A percentile compares a stretch with the other conserved stretches of the same genome.
These are phyloP conservation scores for Chondrus crispus DNA, from an alignment of 23 red algal species.

Conservation along the genomic window DNA sequence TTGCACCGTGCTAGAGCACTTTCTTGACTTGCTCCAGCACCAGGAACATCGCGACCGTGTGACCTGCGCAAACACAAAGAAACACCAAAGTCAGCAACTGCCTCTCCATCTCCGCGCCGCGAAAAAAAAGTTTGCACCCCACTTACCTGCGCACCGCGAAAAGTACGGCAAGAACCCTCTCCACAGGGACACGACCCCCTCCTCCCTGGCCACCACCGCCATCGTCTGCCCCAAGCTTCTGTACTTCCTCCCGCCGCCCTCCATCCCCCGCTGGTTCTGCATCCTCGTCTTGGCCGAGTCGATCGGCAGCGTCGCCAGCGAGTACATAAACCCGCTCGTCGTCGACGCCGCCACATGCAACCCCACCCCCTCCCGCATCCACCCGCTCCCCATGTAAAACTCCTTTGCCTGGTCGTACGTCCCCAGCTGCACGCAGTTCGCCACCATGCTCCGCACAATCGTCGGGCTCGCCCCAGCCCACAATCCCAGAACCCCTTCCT, in stretches of 20 bases:
- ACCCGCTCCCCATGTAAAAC: conserved; percentile 33
- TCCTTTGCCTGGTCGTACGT: conserved; percentile 94
- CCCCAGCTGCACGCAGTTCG: conserved; percentile 85
- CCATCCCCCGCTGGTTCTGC: conserved; percentile 61
- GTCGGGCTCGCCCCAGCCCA: conserved; percentile 89
- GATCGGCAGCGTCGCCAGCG: conserved; percentile 77
- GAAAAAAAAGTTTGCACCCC: neutral
- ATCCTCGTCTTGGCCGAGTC: conserved; percentile 91
- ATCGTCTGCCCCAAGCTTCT: conserved; percentile 71
- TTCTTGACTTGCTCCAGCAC: conserved; percentile 89
- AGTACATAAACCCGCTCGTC: conserved; percentile 80
- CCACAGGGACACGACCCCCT: conserved; percentile 74
- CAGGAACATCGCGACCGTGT: conserved; percentile 89
- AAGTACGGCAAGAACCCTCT: conserved; percentile 88
- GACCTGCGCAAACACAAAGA: neutral
- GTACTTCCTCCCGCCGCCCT: conserved; percentile 9
- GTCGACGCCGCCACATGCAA: conserved; percentile 73
- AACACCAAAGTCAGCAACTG: neutral
- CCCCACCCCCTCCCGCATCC: conserved; percentile 55
- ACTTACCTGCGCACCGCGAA: conserved; percentile 54
- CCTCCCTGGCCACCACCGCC: conserved; percentile 52
- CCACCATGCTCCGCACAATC: conserved; percentile 71
- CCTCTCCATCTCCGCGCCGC: neutral
- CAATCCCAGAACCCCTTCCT: conserved; percentile 83
- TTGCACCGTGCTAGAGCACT: neutral